Evolutionary conservation across 345 rosid genomes (phyloP), one percentile per base, ranked within the genome.

Genomic region (Hirschfeldia incana): DNA sequence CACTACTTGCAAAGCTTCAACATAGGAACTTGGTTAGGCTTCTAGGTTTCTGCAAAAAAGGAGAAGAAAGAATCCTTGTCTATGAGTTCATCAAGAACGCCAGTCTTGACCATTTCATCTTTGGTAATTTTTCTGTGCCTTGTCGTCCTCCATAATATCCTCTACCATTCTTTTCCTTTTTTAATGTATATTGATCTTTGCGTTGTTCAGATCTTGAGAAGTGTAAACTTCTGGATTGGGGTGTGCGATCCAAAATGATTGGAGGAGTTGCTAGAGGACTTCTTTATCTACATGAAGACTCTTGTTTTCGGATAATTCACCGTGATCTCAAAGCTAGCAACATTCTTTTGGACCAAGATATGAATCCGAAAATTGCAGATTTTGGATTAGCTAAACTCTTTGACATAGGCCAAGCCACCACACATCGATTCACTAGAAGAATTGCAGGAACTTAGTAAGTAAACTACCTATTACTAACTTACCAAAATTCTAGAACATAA

Each of bases 261-360:
- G 79, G 46, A 65, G 83, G 83, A 69, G 65, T 80, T 63, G n/a
- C n/a, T n/a, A n/a, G n/a, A n/a, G n/a, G n/a, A n/a, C n/a, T n/a
- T n/a, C n/a, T n/a, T n/a, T n/a, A n/a, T n/a, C n/a, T n/a, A n/a
- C n/a, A n/a, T n/a, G n/a, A n/a, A n/a, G n/a, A n/a, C n/a, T n/a
- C n/a, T n/a, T n/a, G n/a, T n/a, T n/a, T n/a, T n/a, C n/a, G n/a
- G n/a, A n/a, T n/a, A n/a, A n/a, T n/a, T n/a, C n/a, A n/a, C n/a
- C n/a, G n/a, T n/a, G n/a, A n/a, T n/a, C n/a, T n/a, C 11, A 89
- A 89, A 76, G 85, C 91, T 33, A 86, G 93, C 69, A 87, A 87
- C 44, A 81, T 89, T 29, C 72, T 87, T 55, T 26, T 87, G 29
- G 91, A 86, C 42, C 27, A 42, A 8, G 81, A 81, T 0, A 84